phyloP scores from a whole-genome alignment of 176 grass and related monocot species.

The Guadua angustifolia region DNA sequence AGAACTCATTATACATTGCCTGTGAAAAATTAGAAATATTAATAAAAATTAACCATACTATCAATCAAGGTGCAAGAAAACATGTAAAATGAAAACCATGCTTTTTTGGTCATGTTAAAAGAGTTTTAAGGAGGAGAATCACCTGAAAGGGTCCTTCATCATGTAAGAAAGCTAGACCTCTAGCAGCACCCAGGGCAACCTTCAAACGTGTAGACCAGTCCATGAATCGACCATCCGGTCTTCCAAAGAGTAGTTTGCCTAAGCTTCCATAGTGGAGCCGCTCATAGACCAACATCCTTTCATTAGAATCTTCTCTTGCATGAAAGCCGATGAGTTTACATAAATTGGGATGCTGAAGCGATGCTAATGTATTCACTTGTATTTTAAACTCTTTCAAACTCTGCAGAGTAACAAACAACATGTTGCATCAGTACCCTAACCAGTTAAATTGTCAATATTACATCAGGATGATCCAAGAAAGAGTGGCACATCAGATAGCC shows the following conservation, averaged over 20 bases:
- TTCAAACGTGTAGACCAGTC: slow-evolving; percentile 93
- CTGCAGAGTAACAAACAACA: slow-evolving; percentile 54
- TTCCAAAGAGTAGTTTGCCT: slow-evolving; percentile 74
- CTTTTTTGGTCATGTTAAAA: not conserved
- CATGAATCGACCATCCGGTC: slow-evolving; percentile 78
- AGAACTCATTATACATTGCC: slow-evolving; percentile 97
- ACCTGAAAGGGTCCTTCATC: slow-evolving; percentile 99
- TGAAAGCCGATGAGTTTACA: slow-evolving; percentile 87
- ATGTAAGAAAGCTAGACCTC: slow-evolving; percentile 89
- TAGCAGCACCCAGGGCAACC: slow-evolving; percentile 80
- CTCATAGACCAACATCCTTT: slow-evolving; percentile 89
- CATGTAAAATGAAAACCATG: slow-evolving; percentile 8
- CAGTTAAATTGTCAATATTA: slow-evolving; percentile 29
- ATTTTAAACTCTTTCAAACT: slow-evolving; percentile 82
- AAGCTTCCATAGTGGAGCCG: slow-evolving; percentile 86
- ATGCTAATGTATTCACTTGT: slow-evolving; percentile 72
- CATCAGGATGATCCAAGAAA: slow-evolving; percentile 24
- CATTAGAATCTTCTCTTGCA: slow-evolving; percentile 76
- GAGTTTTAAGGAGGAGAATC: slow-evolving; percentile 15
- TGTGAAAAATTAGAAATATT: slow-evolving; percentile 42
- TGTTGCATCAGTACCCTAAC: slow-evolving; percentile 2
- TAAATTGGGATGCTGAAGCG: slow-evolving; percentile 80
- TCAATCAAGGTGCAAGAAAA: slow-evolving; percentile 1
- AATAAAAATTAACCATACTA: not conserved
- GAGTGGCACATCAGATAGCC: not conserved